Evolutionary conservation across 2,329 filamentous ascomycete genomes (phyloP), one percentile per base, ranked within the genome.

Genomic region (Cercospora brassicicola): DNA sequence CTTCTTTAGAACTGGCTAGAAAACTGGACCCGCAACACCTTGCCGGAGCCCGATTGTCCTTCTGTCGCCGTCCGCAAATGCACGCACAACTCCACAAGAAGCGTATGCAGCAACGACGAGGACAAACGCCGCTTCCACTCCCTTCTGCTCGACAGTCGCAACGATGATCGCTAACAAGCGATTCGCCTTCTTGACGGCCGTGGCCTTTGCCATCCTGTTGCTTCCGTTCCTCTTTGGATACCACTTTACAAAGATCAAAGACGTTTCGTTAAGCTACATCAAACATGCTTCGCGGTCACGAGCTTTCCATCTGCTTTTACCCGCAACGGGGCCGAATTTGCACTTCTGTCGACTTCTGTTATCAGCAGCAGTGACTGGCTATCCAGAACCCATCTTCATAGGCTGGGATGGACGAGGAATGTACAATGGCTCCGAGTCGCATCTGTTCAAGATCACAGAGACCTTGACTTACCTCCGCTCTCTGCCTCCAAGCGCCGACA

Each of bases 341-440:
- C 64, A 73, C 53, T 66, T 73, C 45, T 73, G 72, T 63, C 68
- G 67, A 53, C 62, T 72, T 6, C 62, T 73, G 28, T 61, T 73
- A 5, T 68, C 68, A 3, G 73, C 69, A 7, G 72, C 68, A 9
- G 68, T 75, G 26, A 68, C 73, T 11, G 71, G 72, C n/a, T 76
- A 74, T 42, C 74, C 75, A 4, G 71, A 69, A 31, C 73, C 75
- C 6, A 71, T 73, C 36, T 69, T 76, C 59, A 67, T 75, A 30
- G 72, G 72, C n/a, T 73, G 72, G 72, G 70, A 67, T 31, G 70
- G 69, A n/a, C 61, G 64, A 53, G 71, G 73, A 56, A 66, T 72
- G 15, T 75, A 73, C 70, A 72, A 73, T 66, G 73, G 71, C 56
- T 63, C 70, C 7, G 81, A 86, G 11, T 71, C 67, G 28, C 74